Conservation (phyloP, 495 filamentous ascomycete species). For the Lophiotrema nucula region DNA sequence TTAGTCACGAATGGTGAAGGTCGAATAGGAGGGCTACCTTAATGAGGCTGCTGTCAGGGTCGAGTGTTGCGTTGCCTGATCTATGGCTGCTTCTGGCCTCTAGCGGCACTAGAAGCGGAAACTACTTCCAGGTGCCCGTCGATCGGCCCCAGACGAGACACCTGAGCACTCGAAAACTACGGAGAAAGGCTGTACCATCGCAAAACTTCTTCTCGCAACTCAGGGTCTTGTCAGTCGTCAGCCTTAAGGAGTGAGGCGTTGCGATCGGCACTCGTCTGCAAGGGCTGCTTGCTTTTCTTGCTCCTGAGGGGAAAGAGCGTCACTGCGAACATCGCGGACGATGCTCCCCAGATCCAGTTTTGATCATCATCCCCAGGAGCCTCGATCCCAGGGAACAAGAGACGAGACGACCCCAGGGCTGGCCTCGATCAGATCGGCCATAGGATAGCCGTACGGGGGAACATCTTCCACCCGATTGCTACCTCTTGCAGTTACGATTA, state of each 20-base stretch:
- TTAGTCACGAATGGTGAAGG: too few relatives aligned
- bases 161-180: background rate
- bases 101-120: slow-evolving; percentile 3
- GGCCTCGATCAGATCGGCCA: background rate
- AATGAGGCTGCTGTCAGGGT: background rate
- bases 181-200: too few relatives aligned
- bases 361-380: slow-evolving; percentile 1
- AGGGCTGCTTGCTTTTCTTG: background rate
- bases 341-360: slow-evolving; percentile 9
- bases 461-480: background rate
- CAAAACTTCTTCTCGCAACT: background rate
- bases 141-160: background rate
- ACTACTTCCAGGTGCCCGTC: background rate
- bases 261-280: slow-evolving; percentile 1
- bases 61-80: background rate
- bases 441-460: background rate
- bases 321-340: background rate
- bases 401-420: too few relatives aligned
- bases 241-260: background rate
- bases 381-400: slow-evolving; percentile 6
- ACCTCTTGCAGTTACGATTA: too few relatives aligned
- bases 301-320: background rate
- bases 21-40: background rate
- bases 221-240: background rate
- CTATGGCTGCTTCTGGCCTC: background rate